Base-by-base conservation (phyloP, 768 basidiomycete species). In the Leccinum incarnatum region DNA sequence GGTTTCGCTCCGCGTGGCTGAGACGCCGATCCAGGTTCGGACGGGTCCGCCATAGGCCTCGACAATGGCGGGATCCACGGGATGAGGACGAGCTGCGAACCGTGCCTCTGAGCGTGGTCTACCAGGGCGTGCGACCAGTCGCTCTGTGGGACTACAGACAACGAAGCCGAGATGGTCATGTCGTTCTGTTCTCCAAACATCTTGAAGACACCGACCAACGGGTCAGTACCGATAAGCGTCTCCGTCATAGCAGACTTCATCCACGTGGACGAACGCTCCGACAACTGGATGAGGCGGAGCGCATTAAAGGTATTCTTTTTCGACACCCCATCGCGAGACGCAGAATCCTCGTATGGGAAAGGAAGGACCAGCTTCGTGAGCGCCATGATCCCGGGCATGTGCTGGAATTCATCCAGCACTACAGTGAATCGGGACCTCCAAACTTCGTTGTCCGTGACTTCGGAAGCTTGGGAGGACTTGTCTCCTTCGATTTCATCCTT, bases 391-490 rank as follows among this genome's bases (percentile, higher is more conserved):
- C 89, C 86, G 0, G 95, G 88, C 15, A 98, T 74, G 69, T 95
- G 91, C 62, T 94, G 92, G 58, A 95, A 78, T 72, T 88, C 91
- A 68, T 96, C 94, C 11, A 98, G 81, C n/a, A 98, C 87, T 59
- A 98, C 85, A 0, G 89, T 83, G 74, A 95, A 90, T 27, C 85
- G 80, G 50, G 53, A 49, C 3, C 69, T 65, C 67, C 63, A 69
- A 10, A 58, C n/a, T 7, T 50, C 61, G 2, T 56, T 62, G 9
- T 67, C 58, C 5, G 17, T 30, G 0, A 9, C 27, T 10, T 55
- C 40, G 11, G 53, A 63, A 15, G 21, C 57, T 42, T 54, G 46
- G 6, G 55, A 17, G 5, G 15, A 56, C 32, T 36, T 37, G 1
- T 45, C 62, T 51, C 45, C 46, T n/a, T n/a, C 50, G n/a, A 23